Base-by-base conservation (phyloP, 306 rosid genomes). In the Quercus ilex region DNA sequence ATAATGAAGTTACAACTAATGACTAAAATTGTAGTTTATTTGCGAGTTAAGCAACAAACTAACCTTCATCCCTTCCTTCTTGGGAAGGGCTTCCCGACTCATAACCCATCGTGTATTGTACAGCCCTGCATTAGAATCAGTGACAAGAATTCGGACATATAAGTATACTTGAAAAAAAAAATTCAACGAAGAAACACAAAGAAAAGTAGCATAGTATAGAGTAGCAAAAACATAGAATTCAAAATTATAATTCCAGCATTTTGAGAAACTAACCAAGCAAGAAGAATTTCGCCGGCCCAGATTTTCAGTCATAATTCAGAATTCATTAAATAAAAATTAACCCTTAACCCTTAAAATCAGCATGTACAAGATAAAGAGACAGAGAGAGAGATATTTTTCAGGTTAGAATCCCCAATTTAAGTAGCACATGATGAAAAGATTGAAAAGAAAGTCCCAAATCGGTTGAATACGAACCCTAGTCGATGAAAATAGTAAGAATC, bases 21-120 rank as follows among this genome's bases (percentile, higher is more conserved):
- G 4, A 23, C 23, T 18, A 62, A 38, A 12, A 14, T 59, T 62
- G 17, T 5, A n/a, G 1, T 12, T 6, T 15, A 31, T 51, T 70
- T 55, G n/a, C 8, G 73, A 65, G 23, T 52, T 69, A 63, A 73
- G 49, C 55, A 80, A 78, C 31, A 57, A 73, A 71, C 83, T 41
- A 58, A 93, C 98, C 98, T 85, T 93, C 98, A 38, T 92, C 97
- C 80, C 95, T 86, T 75, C 91, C 98, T 77, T 91, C 91, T 67
- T 85, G 95, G 38, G 97, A 90, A 79, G 84, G 87, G 75, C 87
- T 86, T 84, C 88, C 90, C 8, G 95, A 87, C 75, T 89, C 92
- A 84, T 84, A 87, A 7, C 86, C 96, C 98, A 94, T 94, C 81
- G 77, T 71, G 65, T 21, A 28, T 17, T 20, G 53, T 3, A 75